Evolutionary conservation across 805 yeast species (phyloP), one percentile per base, ranked within the genome.

Genomic region (Blastobotrys parvus): DNA sequence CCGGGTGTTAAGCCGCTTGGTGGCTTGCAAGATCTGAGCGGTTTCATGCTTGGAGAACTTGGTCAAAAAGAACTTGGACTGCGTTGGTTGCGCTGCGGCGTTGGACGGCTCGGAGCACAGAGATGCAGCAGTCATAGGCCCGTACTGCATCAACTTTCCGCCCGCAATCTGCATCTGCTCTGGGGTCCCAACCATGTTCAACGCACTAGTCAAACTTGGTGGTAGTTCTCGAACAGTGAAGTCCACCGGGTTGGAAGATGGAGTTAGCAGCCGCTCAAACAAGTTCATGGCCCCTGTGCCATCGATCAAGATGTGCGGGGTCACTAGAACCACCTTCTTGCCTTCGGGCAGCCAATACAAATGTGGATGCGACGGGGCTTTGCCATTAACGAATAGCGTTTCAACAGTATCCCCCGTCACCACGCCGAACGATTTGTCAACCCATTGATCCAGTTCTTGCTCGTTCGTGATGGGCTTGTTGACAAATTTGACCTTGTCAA

Each of bases 1-100:
- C 10, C 38, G 27, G 20, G 17, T 15, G 7, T 31, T 37, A 11
- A 13, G 11, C 11, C 11, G 13, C 29, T 43, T 43, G 4, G 42
- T 19, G 7, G 36, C 37, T 11, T 17, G 7, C 16, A 43, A n/a
- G 17, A 43, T 15, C 19, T 19, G 19, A 15, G 16, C 17, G 21
- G 45, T 30, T 17, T 43, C 45, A 13, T 35, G 32, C 31, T 30
- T 19, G 6, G 45, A 18, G 35, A 43, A 33, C 11, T 22, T 16
- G 3, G 35, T 32, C 8, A 15, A 15, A 15, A 17, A 16, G 18
- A 10, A 11, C 10, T 17, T 5, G 4, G n/a, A 15, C 18, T 15
- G n/a, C 5, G 21, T 6, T 20, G 35, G 35, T 16, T 4, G 4
- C 4, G 19, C 19, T 5, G 18, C n/a, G 21, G 10, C 21, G 15